A percentile compares a stretch with the other conserved stretches of the same genome.
These are phyloP conservation scores for Garcia nutans DNA, from an alignment of 345 rosid species.

Conservation along the genomic window DNA sequence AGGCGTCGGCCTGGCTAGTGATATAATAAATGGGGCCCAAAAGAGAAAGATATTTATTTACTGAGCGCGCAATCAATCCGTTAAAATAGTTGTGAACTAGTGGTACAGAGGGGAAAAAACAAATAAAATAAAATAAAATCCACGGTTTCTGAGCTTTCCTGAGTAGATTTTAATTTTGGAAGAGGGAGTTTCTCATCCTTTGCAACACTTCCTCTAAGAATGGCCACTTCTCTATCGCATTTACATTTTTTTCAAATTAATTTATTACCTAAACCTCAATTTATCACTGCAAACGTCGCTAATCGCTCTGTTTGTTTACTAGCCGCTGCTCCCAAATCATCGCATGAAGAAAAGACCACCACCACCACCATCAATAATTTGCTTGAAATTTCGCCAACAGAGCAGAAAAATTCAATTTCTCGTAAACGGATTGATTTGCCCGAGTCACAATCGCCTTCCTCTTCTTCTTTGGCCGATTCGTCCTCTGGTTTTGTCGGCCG, in stretches of 20 bases:
- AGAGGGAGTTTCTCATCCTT: neutral
- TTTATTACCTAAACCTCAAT: slow-evolving; percentile 10
- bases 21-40: neutral
- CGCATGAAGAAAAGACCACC: slow-evolving; percentile 22
- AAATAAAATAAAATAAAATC: neutral
- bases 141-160: neutral
- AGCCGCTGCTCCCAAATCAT: slow-evolving; percentile 23
- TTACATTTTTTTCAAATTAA: slow-evolving; percentile 16
- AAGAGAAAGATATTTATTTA: neutral
- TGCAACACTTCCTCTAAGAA: neutral
- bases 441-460: slow-evolving; percentile 17
- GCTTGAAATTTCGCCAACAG: slow-evolving; percentile 27
- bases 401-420: slow-evolving; percentile 15
- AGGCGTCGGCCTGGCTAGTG: too few relatives aligned
- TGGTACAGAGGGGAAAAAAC: neutral
- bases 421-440: slow-evolving; percentile 17
- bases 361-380: slow-evolving; percentile 19
- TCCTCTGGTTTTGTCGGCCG: slow-evolving; percentile 23
- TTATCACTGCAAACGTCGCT: slow-evolving; percentile 15
- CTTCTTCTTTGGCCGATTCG: slow-evolving; percentile 16
- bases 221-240: slow-evolving; percentile 43
- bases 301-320: slow-evolving; percentile 27
- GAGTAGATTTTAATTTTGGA: neutral
- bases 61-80: slow-evolving; percentile 2
- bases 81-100: slow-evolving; percentile 12